Base-by-base conservation (phyloP, 2,329 filamentous ascomycete species). In the Fusarium nelsonii region DNA sequence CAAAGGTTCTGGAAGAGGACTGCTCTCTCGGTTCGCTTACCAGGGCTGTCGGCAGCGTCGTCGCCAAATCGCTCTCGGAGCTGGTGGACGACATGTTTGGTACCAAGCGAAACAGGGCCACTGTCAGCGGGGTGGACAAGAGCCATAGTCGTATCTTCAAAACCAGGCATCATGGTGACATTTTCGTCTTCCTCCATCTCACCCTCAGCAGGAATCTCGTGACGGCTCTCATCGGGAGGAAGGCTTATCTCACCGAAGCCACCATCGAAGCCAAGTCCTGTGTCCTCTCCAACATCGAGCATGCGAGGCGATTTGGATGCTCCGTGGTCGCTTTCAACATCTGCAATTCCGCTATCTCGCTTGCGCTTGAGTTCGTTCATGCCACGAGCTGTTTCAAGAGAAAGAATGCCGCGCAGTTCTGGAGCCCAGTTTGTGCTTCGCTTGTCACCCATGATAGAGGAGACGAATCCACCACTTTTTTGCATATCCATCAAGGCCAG, bases 81-180 rank as follows among this genome's bases (percentile, higher is more conserved):
- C 54, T 98, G 88, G 79, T 99, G 95, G 20, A 99, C 97, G 34
- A 96, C 96, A 75, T 97, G 94, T 80, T 97, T 96, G 12, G 96
- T 99, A 63, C 93, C 94, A 18, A 97, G 81, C 0, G 94, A 97
- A 10, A 98, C 91, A 0, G 93, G 92, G 0, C 94, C 94, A 68
- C 89, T 93, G 69, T 97, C 94, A 32, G 90, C 89, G 12, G 94
- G 92, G 75, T 96, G 92, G 6, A 94, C 87, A 5, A 93, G 81
- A 12, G 92, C 91, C 26, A 87, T 88, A 3, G 89, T 90, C 0
- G 92, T 95, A 43, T 94, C 92, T 73, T 97, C 93, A 73, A 96
- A 93, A 33, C 88, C 87, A 15, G 91, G 87, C 64, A 83, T 78
- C 28, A 81, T 78, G 71, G 80, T 84, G 58, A 78, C 80, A 16